Percentiles rank a stretch among this genome's conserved stretches.
phyloP scores from a whole-genome alignment of 345 rosid genomes.

The Balakata baccata region DNA sequence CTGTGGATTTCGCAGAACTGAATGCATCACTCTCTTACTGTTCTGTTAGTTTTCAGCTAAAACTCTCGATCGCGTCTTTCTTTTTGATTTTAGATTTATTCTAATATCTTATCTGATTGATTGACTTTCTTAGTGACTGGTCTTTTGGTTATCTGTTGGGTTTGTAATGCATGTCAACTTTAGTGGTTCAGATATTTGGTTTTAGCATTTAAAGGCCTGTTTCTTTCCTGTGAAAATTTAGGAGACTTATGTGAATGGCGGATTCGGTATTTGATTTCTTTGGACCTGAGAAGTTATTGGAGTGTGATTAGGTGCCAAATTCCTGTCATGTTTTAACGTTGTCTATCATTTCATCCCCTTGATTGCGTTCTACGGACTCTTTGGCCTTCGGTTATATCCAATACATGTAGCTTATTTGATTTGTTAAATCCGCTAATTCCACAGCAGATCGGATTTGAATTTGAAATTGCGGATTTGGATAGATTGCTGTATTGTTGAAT shows the following conservation, averaged over 20 bases:
- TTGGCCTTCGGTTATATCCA: not conserved
- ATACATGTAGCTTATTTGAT: too few relatives aligned
- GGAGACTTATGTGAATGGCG: not conserved
- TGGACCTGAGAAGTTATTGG: not conserved
- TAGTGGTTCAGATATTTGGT: not conserved
- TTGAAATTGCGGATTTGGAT: not conserved
- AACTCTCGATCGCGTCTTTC: not conserved
- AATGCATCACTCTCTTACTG: not conserved
- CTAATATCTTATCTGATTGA: not conserved
- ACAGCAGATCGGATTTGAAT: not conserved
- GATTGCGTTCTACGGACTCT: not conserved
- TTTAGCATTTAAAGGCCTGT: not conserved
- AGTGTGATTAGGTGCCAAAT: not conserved
- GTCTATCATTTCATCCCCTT: not conserved
- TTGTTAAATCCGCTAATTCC: not conserved
- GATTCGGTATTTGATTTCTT: not conserved
- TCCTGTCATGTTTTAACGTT: not conserved
- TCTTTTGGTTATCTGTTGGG: too few relatives aligned
- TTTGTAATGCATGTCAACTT: too few relatives aligned
- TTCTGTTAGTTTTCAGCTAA: not conserved
- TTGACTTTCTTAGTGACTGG: not conserved
- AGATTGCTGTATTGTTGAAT: not conserved
- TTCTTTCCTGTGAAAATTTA: not conserved
- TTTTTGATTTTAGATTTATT: not conserved
- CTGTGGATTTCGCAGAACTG: not conserved